These are phyloP conservation scores for Filobasidium wieringae DNA, from an alignment of 768 basidiomycete species.

Conservation along the genomic window DNA sequence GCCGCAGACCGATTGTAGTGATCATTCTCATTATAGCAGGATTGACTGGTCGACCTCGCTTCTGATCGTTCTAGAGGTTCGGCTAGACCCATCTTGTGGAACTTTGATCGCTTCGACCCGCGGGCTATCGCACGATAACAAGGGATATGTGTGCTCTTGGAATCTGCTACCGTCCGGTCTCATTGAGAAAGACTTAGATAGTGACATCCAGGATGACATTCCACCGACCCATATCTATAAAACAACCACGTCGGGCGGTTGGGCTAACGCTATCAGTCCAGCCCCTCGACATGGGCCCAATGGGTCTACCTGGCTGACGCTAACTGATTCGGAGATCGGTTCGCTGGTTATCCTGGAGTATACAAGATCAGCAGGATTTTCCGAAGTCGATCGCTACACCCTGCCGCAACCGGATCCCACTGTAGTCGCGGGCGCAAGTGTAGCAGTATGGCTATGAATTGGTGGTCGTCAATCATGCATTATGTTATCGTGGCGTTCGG, in stretches of 20 bases:
- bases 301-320: constrained; percentile 15
- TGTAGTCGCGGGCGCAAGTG: too few species aligned
- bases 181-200: not conserved
- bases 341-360: constrained; percentile 17
- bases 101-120: constrained; percentile 28
- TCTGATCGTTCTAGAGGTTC: constrained; percentile 14
- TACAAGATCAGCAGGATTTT: not conserved
- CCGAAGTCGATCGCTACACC: too few species aligned
- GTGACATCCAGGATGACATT: not conserved
- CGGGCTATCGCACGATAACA: constrained; percentile 13
- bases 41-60: too few species aligned
- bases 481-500: too few species aligned
- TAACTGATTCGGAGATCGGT: constrained; percentile 29
- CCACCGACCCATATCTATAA: constrained; percentile 13
- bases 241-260: constrained; percentile 28
- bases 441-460: too few species aligned
- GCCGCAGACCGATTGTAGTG: not conserved
- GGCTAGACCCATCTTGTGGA: constrained; percentile 11
- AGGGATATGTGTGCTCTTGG: constrained; percentile 23
- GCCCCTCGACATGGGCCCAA: constrained; percentile 2
- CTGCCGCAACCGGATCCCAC: too few species aligned
- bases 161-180: constrained; percentile 5
- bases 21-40: not conserved
- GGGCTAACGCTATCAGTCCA: constrained; percentile 31
- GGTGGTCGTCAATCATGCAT: too few species aligned